phyloP scores from a whole-genome alignment of 1,284 basidiomycete species.

The Sporisorium iseilematis-ciliati region DNA sequence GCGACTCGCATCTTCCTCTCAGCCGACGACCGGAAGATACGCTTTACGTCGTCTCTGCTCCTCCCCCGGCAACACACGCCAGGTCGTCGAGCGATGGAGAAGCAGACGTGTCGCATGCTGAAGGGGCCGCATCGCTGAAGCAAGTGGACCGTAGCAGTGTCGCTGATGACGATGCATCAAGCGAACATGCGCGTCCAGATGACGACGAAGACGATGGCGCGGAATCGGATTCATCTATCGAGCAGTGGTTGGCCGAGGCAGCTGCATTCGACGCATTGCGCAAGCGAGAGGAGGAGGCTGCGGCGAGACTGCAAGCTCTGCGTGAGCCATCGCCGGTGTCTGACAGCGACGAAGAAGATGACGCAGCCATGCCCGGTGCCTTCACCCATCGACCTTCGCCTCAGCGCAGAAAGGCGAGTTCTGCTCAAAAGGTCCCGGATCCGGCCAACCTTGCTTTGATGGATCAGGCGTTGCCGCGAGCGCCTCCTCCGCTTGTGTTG shows the following conservation, averaged over 20 bases:
- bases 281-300: slow-evolving; percentile 46
- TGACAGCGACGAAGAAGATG: slow-evolving; percentile 33
- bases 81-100: slow-evolving; percentile 25
- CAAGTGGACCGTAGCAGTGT: neutral
- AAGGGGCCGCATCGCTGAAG: neutral
- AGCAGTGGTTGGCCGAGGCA: slow-evolving; percentile 50
- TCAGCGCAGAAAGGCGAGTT: slow-evolving; percentile 5
- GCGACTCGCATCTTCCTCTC: slow-evolving; percentile 41
- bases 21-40: slow-evolving; percentile 46
- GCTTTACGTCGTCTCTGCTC: slow-evolving; percentile 44
- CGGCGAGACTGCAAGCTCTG: slow-evolving; percentile 29
- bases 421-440: slow-evolving; percentile 24
- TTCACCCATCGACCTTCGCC: slow-evolving; percentile 7
- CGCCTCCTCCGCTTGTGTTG: slow-evolving; percentile 51
- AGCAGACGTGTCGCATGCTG: neutral
- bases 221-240: slow-evolving; percentile 49
- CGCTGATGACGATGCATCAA: slow-evolving; percentile 7
- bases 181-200: neutral
- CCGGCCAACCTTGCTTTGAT: slow-evolving; percentile 35
- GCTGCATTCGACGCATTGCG: slow-evolving; percentile 53
- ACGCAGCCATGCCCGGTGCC: slow-evolving; percentile 34
- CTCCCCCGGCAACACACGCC: slow-evolving; percentile 17
- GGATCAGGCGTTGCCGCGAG: slow-evolving; percentile 42
- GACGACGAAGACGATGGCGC: slow-evolving; percentile 37
- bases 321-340: slow-evolving; percentile 12